Base-by-base conservation (phyloP, 116 monocot genomes). In the Trichopus zeylanicus region DNA sequence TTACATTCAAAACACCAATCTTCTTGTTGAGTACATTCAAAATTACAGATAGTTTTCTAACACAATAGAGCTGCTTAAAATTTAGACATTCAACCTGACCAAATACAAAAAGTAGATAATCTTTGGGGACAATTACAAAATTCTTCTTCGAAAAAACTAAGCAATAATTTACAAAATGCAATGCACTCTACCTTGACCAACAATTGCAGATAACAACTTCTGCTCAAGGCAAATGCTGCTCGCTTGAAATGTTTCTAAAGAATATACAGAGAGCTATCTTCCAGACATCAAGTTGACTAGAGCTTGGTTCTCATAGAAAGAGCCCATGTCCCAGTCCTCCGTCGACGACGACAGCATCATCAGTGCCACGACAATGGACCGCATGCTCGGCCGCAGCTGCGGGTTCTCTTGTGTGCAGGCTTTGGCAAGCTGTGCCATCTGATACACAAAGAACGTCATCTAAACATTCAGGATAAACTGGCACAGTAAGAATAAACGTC, bases 351-450 rank as follows among this genome's bases (percentile, higher is more conserved):
- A 90, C 22, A 95, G 70, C 0, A 77, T 81, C 87, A 95, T 90
- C 59, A 95, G 48, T 15, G 81, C 69, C 10, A 95, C 84, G 0
- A 90, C 95, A 11, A 90, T 66, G 8, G 78, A 69, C 31, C 84
- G 62, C 87, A 87, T 95, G 66, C 51, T 87, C 18, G 95, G 95
- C 51, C 95, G 65, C 47, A 66, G 31, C 32, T 75, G 71, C n/a
- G 84, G 72, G 12, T 79, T 69, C 31, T 90, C 84, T 26, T 84
- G 76, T 1, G 95, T 87, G 63, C 95, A 95, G 56, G 76, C 76
- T 61, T 73, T 90, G 4, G 78, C 95, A 47, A 95, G 71, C 57
- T 76, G 78, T 34, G 84, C 81, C 81, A 90, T 54, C 90, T 95
- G 63, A 12, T 18, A 11, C 12, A 13, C 21, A 54, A 22, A 48